A percentile compares a stretch with the other conserved stretches of the same genome.
These are phyloP conservation scores for Cucumis hystrix DNA, from an alignment of 306 rosid species.

Conservation along the genomic window DNA sequence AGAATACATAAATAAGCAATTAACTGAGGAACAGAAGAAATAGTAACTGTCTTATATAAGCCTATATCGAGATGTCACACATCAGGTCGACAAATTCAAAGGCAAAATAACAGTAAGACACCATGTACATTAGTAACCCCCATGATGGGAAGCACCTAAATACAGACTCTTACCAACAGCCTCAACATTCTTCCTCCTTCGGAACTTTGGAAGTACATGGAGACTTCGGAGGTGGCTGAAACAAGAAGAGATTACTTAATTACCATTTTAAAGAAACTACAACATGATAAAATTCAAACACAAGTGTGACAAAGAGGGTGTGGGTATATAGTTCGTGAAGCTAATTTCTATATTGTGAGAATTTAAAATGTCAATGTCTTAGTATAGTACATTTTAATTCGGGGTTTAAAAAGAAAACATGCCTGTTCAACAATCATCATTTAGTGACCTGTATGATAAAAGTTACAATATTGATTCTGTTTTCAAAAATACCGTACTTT, in stretches of 20 bases:
- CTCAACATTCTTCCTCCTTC: slow-evolving; percentile 10
- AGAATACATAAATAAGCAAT: background rate
- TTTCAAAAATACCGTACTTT: background rate
- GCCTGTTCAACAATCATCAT: background rate
- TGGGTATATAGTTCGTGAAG: background rate
- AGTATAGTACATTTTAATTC: background rate
- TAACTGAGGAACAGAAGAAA: background rate
- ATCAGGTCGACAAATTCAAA: slow-evolving; percentile 8
- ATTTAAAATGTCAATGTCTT: background rate
- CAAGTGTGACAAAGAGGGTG: background rate
- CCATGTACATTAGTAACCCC: background rate
- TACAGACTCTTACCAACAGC: slow-evolving; percentile 3
- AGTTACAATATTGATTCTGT: background rate
- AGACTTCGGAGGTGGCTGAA: slow-evolving; percentile 9
- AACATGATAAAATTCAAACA: background rate
- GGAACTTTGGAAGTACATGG: slow-evolving; percentile 1
- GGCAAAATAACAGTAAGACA: background rate
- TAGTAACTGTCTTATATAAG: background rate
- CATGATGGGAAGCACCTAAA: background rate
- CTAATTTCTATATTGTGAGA: background rate
- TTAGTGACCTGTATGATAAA: background rate
- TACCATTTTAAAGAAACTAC: background rate
- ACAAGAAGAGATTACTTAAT: background rate
- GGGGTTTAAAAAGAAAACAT: background rate
- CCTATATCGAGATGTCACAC: background rate